phyloP scores from a whole-genome alignment of 768 basidiomycete genomes.

The Pleurotus salmoneostramineus region DNA sequence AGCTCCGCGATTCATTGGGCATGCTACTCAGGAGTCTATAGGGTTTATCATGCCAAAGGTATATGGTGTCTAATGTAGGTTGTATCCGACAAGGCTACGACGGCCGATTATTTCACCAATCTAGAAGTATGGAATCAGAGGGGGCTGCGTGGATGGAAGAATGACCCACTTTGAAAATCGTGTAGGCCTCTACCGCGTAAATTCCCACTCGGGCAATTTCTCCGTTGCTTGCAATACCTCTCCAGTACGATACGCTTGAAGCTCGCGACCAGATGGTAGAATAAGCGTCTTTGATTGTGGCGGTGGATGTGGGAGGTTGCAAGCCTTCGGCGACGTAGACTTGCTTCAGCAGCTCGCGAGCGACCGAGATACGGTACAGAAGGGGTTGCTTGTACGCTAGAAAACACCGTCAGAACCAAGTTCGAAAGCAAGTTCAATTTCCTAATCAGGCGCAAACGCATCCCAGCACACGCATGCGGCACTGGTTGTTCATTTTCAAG shows the following conservation, averaged over 20 bases:
- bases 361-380: conserved; percentile 74
- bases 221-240: conserved; percentile 54
- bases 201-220: conserved; percentile 65
- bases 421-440: too few species aligned
- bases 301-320: conserved; percentile 59
- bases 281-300: conserved; percentile 56
- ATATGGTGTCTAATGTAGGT: conserved; percentile 42
- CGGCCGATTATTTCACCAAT: conserved; percentile 88
- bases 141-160: background rate
- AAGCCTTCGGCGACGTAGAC: conserved; percentile 71
- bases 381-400: conserved; percentile 74
- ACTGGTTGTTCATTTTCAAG: too few species aligned
- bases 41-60: conserved; percentile 4
- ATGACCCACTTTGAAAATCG: conserved; percentile 74
- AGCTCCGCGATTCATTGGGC: background rate
- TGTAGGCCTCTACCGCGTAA: conserved; percentile 84
- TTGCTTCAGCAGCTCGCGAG: conserved; percentile 71
- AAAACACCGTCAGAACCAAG: conserved; percentile 5
- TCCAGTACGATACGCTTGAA: conserved; percentile 55
- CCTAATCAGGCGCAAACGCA: too few species aligned
- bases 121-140: conserved; percentile 27
- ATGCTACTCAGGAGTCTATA: background rate
- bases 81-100: conserved; percentile 77
- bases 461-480: too few species aligned
- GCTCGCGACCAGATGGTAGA: conserved; percentile 61